Evolutionary conservation across 2,329 filamentous ascomycete genomes (phyloP), one percentile per base, ranked within the genome.

Genomic region (Lithohypha guttulata): DNA sequence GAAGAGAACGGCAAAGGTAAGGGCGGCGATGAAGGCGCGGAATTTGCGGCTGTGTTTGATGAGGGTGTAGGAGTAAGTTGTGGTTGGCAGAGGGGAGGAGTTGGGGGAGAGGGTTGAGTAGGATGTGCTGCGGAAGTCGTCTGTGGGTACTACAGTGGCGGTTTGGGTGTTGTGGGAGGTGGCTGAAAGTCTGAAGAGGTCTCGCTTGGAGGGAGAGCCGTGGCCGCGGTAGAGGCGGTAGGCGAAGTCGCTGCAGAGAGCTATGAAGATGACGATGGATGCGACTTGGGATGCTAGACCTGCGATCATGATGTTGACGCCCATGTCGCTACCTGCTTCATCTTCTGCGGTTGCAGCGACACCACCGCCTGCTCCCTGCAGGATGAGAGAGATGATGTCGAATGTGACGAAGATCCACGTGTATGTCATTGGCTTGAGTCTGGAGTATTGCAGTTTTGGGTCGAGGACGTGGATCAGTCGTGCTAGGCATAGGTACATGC

Each of bases 301-400:
- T 3, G 73, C 73, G n/a, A 81, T 65, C 68, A 77, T 77, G 58
- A 80, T 70, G 52, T 79, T 62, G 45, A 71, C 66, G n/a, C 75
- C 77, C 0, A 52, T 48, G 14, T 50, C 42, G 1, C 59, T 45
- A 10, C 60, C 48, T 11, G 53, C 53, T 4, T 59, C 39, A 30
- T 60, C 35, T 21, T 53, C 42, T n/a, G 66, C 61, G 9, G 61
- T 54, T 6, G 68, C 62, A 17, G 70, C 65, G 38, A 78, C 53
- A 19, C 62, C 73, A n/a, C 75, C 77, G 29, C 77, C 77, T 0
- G 64, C 60, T 3, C 70, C 70, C 53, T 81, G 77, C 0, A 81
- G 65, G 25, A 76, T 48, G 2, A 81, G 65, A 2, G 74, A 75
- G 41, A 77, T 42, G 22, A 79, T 49, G 55, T 81, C 77, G 59